Evolutionary conservation across 2,329 filamentous ascomycete species (phyloP).

Genomic region (Fusarium heterosporum): DNA sequence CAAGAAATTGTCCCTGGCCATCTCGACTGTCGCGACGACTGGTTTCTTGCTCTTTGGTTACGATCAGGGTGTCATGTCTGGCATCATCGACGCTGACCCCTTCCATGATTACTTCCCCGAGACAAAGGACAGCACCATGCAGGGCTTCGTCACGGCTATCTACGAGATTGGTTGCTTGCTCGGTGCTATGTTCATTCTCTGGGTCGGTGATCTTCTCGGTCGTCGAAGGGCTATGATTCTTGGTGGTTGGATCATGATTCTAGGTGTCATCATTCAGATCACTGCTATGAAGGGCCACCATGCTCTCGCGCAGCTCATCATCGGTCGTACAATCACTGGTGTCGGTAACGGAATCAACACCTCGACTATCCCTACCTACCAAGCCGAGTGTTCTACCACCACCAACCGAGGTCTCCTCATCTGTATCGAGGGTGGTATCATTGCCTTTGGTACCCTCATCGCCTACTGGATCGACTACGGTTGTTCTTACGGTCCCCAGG

Average conservation of each 20-base stretch:
- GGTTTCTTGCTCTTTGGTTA: conserved; percentile 72
- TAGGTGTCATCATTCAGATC: conserved; percentile 71
- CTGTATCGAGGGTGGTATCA: conserved; percentile 60
- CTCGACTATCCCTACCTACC: conserved; percentile 67
- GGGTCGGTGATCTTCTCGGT: conserved; percentile 64
- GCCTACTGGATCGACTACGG: conserved; percentile 60
- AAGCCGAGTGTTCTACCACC: conserved; percentile 64
- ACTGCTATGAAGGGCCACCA: conserved; percentile 53
- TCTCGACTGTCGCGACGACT: conserved; percentile 73
- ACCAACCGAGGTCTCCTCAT: conserved; percentile 66
- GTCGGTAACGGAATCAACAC: conserved; percentile 63
- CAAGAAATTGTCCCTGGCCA: conserved; percentile 64
- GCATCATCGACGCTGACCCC: conserved; percentile 63
- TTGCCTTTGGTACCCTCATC: conserved; percentile 57
- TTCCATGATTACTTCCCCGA: conserved; percentile 62
- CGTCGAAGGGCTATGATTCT: conserved; percentile 66
- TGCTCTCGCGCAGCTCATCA: conserved; percentile 61
- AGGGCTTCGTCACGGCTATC: conserved; percentile 61
- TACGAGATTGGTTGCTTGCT: conserved; percentile 66
- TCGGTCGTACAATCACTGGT: conserved; percentile 64
- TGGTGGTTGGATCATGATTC: conserved; percentile 68
- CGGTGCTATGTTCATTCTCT: conserved; percentile 62
- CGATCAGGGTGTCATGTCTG: conserved; percentile 66
- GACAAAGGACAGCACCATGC: conserved; percentile 59
- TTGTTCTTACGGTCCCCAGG: conserved; percentile 56